A percentile compares a stretch with the other conserved stretches of the same genome.
These are phyloP conservation scores for Euphorbia corollata DNA, from an alignment of 441 rosid genomes.

Conservation along the genomic window DNA sequence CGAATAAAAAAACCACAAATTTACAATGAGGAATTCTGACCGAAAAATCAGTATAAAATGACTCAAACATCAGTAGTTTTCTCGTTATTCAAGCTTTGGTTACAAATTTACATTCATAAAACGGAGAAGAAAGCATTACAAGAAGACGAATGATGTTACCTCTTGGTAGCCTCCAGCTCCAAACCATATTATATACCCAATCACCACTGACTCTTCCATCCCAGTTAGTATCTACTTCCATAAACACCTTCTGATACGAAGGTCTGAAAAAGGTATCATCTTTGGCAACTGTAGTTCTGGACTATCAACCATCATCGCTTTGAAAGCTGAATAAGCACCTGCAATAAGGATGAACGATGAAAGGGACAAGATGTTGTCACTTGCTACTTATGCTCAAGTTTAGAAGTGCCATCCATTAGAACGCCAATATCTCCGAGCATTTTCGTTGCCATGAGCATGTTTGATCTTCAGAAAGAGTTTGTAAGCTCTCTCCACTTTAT, in stretches of 20 bases:
- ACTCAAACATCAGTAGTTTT: too few species aligned
- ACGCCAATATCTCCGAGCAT: slow-evolving; percentile 69
- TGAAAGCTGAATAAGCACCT: background rate
- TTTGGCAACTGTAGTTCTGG: slow-evolving; percentile 65
- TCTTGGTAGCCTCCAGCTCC: slow-evolving; percentile 96
- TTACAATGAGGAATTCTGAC: too few species aligned
- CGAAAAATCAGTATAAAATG: too few species aligned
- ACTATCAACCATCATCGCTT: slow-evolving; percentile 22
- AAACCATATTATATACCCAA: slow-evolving; percentile 76
- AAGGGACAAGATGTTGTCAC: background rate
- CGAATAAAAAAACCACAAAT: too few species aligned
- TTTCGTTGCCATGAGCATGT: slow-evolving; percentile 56
- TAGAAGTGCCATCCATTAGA: slow-evolving; percentile 91
- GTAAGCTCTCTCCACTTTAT: slow-evolving; percentile 69
- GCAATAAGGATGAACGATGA: background rate
- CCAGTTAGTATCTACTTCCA: slow-evolving; percentile 67
- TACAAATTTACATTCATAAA: too few species aligned
- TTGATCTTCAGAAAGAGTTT: slow-evolving; percentile 65
- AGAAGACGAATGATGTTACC: slow-evolving; percentile 38
- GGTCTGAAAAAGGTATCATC: slow-evolving; percentile 72
- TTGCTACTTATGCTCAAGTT: slow-evolving; percentile 17
- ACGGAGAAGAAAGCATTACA: too few species aligned
- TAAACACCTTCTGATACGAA: slow-evolving; percentile 51
- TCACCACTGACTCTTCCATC: slow-evolving; percentile 92
- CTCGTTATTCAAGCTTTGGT: too few species aligned